These are phyloP conservation scores for Elongisporangium prolatum DNA, from an alignment of 352 stramenopile genomes.

Conservation along the genomic window DNA sequence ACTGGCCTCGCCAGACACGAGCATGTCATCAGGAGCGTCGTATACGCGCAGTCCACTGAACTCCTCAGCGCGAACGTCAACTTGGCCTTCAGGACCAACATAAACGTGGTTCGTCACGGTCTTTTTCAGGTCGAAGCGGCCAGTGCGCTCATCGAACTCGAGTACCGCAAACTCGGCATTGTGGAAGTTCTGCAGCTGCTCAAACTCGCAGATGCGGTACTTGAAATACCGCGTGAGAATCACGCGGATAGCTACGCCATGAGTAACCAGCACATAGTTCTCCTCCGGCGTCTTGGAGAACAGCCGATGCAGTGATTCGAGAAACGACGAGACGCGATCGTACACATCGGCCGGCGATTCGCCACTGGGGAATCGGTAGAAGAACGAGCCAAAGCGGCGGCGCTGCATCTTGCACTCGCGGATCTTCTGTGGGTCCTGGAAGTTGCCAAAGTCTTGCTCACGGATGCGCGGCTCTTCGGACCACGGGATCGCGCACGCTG, in stretches of 20 bases:
- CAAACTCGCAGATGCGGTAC: conserved; percentile 82
- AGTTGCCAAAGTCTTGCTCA: conserved; percentile 90
- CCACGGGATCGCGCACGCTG: conserved; percentile 58
- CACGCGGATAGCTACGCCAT: conserved; percentile 83
- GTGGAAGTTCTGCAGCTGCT: conserved; percentile 81
- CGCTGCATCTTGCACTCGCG: conserved; percentile 76
- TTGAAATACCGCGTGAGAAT: conserved; percentile 89
- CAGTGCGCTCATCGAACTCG: conserved; percentile 56
- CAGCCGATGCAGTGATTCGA: conserved; percentile 84
- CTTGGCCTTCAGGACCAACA: conserved; percentile 33
- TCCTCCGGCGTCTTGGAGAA: conserved; percentile 75
- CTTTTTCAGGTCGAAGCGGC: conserved; percentile 59
- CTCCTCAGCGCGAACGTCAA: conserved; percentile 42
- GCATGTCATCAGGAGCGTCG: background rate
- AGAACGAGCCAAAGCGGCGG: conserved; percentile 81
- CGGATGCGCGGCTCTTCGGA: conserved; percentile 83
- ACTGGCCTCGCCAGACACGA: conserved; percentile 4
- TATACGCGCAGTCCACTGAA: conserved; percentile 44
- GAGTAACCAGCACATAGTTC: conserved; percentile 85
- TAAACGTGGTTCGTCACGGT: conserved; percentile 61
- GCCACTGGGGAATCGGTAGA: conserved; percentile 86
- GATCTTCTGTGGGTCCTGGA: conserved; percentile 80
- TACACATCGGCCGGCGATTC: conserved; percentile 87
- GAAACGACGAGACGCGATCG: conserved; percentile 84
- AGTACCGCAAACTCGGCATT: conserved; percentile 83